These are phyloP conservation scores for Populus davidiana DNA, from an alignment of 345 rosid genomes.

Conservation along the genomic window DNA sequence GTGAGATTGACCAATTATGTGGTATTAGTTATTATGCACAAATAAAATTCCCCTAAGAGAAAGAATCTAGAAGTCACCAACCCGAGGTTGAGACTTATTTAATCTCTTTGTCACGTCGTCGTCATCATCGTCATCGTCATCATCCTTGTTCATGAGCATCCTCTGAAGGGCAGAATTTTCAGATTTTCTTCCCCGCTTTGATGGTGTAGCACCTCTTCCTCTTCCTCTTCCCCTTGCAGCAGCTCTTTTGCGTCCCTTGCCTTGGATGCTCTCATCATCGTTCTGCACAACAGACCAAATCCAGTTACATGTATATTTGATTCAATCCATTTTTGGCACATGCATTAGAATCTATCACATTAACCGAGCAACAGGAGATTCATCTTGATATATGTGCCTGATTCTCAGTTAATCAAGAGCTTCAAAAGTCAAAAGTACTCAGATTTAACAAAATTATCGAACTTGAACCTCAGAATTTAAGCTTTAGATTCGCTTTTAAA, in stretches of 20 bases:
- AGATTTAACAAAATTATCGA: too few relatives aligned
- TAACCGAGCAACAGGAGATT: too few relatives aligned
- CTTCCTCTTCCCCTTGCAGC: slow-evolving; percentile 65
- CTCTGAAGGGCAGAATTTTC: slow-evolving; percentile 60
- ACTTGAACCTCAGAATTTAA: too few relatives aligned
- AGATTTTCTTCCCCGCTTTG: slow-evolving; percentile 75
- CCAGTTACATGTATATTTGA: neutral
- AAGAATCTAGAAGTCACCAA: slow-evolving; percentile 23
- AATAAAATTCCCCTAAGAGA: neutral
- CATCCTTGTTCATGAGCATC: slow-evolving; percentile 57
- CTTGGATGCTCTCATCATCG: slow-evolving; percentile 41
- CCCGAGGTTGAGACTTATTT: slow-evolving; percentile 69
- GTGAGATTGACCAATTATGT: too few relatives aligned
- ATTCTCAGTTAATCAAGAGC: too few relatives aligned
- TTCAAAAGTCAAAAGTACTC: too few relatives aligned
- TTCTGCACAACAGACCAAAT: slow-evolving; percentile 38
- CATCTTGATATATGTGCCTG: too few relatives aligned
- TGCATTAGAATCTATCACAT: too few relatives aligned
- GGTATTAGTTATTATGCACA: too few relatives aligned
- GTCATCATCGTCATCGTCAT: slow-evolving; percentile 69
- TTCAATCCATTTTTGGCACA: neutral
- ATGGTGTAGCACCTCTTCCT: slow-evolving; percentile 61
- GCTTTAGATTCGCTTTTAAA: too few relatives aligned
- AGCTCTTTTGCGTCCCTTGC: slow-evolving; percentile 74
- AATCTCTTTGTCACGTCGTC: slow-evolving; percentile 49